Evolutionary conservation across 1,139 yeast genomes (phyloP).

Genomic region (Casaregolazyma suthepensis): DNA sequence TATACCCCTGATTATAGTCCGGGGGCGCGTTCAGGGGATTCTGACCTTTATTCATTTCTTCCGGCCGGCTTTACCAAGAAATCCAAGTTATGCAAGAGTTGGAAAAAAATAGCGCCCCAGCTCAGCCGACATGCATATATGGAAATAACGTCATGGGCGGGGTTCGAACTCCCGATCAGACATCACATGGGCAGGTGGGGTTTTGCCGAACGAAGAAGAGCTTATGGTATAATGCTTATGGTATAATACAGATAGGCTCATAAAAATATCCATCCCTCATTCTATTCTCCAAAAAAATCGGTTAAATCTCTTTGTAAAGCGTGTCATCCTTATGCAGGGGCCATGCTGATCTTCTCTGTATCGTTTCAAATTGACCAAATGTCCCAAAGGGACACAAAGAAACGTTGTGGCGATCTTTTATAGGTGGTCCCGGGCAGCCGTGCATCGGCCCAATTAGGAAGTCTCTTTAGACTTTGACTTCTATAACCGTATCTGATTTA

Average conservation of each 20-base stretch:
- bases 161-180: neutral
- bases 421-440: neutral
- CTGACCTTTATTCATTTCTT: neutral
- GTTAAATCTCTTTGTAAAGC: constrained; percentile 91
- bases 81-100: constrained; percentile 4
- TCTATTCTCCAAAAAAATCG: constrained; percentile 52
- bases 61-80: neutral
- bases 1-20: constrained; percentile 5
- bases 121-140: neutral
- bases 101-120: neutral
- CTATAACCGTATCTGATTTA: neutral
- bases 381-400: constrained; percentile 36
- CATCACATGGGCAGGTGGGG: neutral
- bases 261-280: neutral
- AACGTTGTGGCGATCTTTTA: neutral
- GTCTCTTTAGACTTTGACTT: neutral
- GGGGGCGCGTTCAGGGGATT: neutral
- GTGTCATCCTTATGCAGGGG: constrained; percentile 99
- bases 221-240: no score
- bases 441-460: neutral
- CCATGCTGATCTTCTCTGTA: constrained; percentile 99
- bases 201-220: no score
- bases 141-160: neutral
- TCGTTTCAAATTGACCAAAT: constrained; percentile 69
- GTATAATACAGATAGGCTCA: neutral